Evolutionary conservation across 2,329 filamentous ascomycete genomes (phyloP), one percentile per base, ranked within the genome.

Genomic region (Calonectria fujianensis): DNA sequence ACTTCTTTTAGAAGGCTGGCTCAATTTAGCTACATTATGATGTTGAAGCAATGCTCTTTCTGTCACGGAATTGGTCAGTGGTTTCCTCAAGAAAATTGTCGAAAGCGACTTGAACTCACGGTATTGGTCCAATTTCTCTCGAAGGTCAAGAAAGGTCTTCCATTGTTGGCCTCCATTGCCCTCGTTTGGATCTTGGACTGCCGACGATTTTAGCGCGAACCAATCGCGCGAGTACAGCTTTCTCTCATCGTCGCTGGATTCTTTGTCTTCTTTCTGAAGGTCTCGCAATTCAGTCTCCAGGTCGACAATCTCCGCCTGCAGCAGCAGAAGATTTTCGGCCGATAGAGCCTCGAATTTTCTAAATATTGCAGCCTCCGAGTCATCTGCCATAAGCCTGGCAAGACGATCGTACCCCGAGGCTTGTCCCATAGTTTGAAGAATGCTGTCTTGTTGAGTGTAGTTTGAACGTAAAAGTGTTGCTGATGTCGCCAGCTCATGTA

Each of bases 241-340:
- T 41, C 57, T 6, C 2, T 63, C 37, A 18, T 27, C n/a, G 24
- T 63, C 8, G 10, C 24, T n/a, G 4, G 57, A 63, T 2, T 39
- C 35, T 9, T 20, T 63, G 35, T 63, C 57, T 16, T 63, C n/a
- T 8, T 20, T 20, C 6, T 63, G 57, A 41, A 39, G 29, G 5
- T 24, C 18, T 8, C 31, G 20, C 1, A 63, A n/a, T 7, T 63
- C 35, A 0, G 18, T 41, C 24, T 63, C 31, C 2, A 63, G 29
- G 13, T 63, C 57, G 10, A 16, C 35, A 20, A 63, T 39, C 35
- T 63, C 57, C 7, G 57, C 57, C 24, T 63, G 57, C 8, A 63
- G 35, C 35, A 63, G 27, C 9, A 63, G 57, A 13, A 63, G 57
- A 63, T 63, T 63, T 13, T 63, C 57, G n/a, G 18, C 35, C 3